Base-by-base conservation (phyloP, 2,329 filamentous ascomycete genomes). In the Neofusicoccum parvum region DNA sequence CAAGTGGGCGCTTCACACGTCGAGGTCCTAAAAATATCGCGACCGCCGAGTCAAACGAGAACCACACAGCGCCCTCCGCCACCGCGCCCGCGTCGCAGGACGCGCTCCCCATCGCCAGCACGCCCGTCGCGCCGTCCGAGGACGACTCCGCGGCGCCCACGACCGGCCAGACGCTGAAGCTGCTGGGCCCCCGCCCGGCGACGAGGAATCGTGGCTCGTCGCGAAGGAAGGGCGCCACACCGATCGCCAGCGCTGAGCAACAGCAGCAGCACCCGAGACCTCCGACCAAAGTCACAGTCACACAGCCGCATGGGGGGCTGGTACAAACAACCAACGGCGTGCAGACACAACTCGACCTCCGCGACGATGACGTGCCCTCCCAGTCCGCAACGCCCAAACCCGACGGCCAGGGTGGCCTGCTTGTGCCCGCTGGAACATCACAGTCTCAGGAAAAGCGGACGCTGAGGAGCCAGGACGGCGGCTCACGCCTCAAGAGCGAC, bases 401-500 rank as follows among this genome's bases (percentile, higher is more conserved):
- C 49, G 71, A 72, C 67, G 73, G 70, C 64, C 65, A 69, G 34
- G 71, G 70, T 43, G 67, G 75, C 69, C 71, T 69, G 65, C 68
- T 20, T n/a, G 56, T 48, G 46, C 54, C 56, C 39, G 46, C 71
- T 10, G 32, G 69, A 9, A 67, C 68, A 64, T 48, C 64, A 66
- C 63, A 69, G 65, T 32, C 49, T 9, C 68, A 88, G 67, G 89
- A 91, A 70, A 90, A 87, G 76, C 82, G 94, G 73, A 94, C 92
- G 75, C 82, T 97, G 75, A 87, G 94, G 68, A 96, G 92, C 62
- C 91, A 96, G 73, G 92, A 96, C 75, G 86, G 86, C 72, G 91
- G 90, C 11, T 90, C 90, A 60, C 86, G 92, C 71, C 90, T 93
- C 80, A 97, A 96, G 83, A 97, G 93, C 79, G 94, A 97, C 74